These are phyloP conservation scores for Syzygium aqueum DNA, from an alignment of 345 rosid species.

Conservation along the genomic window DNA sequence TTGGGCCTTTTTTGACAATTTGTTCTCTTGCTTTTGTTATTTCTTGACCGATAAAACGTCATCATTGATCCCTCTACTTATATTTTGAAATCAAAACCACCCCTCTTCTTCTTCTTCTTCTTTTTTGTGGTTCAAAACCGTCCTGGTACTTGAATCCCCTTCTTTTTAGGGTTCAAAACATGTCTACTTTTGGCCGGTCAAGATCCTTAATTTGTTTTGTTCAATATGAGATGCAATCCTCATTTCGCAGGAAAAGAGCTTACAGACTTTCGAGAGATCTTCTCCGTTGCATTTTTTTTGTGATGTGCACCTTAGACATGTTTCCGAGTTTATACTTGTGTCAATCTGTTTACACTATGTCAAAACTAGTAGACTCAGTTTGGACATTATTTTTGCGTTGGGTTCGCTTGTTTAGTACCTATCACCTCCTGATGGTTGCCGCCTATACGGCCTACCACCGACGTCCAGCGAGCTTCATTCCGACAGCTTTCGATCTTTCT, in stretches of 20 bases:
- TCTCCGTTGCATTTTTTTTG: neutral
- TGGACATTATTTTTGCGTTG: neutral
- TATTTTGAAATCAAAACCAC: too few relatives aligned
- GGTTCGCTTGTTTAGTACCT: neutral
- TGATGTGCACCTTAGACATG: neutral
- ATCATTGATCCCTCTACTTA: too few relatives aligned
- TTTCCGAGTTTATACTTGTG: neutral
- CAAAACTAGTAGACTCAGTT: neutral
- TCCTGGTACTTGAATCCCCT: neutral
- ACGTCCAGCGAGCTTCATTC: neutral
- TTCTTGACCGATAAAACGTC: too few relatives aligned
- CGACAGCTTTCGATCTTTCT: neutral
- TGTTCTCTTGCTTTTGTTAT: too few relatives aligned
- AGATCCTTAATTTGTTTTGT: neutral
- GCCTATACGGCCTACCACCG: neutral
- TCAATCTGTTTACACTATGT: neutral
- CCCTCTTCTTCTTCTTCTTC: neutral
- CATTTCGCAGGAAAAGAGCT: neutral
- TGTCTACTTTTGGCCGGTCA: neutral
- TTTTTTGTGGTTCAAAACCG: neutral
- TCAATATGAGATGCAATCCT: neutral
- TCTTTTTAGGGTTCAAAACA: neutral
- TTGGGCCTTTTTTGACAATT: too few relatives aligned
- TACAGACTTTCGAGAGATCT: neutral
- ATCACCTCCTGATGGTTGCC: neutral